A percentile compares a stretch with the other conserved stretches of the same genome.
phyloP scores from a whole-genome alignment of 1,284 basidiomycete species.

The Leccinum pallidistipes region DNA sequence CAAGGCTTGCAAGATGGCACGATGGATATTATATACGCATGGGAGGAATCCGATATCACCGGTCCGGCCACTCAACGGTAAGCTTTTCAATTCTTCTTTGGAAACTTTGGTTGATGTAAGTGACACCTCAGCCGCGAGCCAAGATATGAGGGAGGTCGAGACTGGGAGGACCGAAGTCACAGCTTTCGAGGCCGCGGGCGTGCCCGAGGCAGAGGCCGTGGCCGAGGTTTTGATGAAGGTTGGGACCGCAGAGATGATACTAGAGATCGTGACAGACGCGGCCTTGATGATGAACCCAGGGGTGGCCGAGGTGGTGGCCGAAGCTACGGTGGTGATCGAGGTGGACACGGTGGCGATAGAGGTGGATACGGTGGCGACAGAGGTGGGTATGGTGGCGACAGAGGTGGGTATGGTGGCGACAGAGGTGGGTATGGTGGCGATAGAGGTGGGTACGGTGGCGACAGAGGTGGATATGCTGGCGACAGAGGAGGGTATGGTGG shows the following conservation, averaged over 20 bases:
- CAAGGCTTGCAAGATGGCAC: conserved; percentile 82
- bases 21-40: conserved; percentile 87
- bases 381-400: background rate
- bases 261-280: conserved; percentile 49
- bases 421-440: background rate
- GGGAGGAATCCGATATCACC: conserved; percentile 60
- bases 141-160: conserved; percentile 39
- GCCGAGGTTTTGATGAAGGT: conserved; percentile 39
- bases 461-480: conserved; percentile 19
- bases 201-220: conserved; percentile 42
- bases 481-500: conserved; percentile 7
- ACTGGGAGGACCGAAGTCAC: conserved; percentile 49
- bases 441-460: no score
- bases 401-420: conserved; percentile 33
- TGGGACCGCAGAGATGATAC: conserved; percentile 47
- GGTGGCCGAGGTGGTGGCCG: conserved; percentile 38
- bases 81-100: background rate
- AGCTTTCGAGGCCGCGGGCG: conserved; percentile 42
- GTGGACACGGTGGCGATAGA: background rate
- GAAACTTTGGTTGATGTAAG: conserved; percentile 9
- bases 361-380: no score
- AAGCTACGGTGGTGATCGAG: conserved; percentile 33
- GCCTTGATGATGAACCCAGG: conserved; percentile 47
- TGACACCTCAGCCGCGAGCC: conserved; percentile 26
- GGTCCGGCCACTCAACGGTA: conserved; percentile 41